Evolutionary conservation across 2,329 filamentous ascomycete genomes (phyloP).

Genomic region (Phialocephala subalpina): DNA sequence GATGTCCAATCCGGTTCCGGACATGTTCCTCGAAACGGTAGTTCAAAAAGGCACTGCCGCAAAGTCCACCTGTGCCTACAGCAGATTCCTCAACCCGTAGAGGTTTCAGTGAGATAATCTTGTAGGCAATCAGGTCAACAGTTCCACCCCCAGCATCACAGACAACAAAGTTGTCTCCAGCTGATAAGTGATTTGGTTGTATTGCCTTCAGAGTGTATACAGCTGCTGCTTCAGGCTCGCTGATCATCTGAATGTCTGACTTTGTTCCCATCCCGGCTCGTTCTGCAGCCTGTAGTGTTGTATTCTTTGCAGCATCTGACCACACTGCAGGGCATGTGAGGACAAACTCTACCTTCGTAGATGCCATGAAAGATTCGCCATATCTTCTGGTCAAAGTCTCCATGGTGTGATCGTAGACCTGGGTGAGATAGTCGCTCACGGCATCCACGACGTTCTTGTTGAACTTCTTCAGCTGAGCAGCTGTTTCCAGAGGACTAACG

Average conservation of each 20-base stretch:
- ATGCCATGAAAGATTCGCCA: slow-evolving; percentile 80
- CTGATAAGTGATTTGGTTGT: slow-evolving; percentile 75
- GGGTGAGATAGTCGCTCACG: slow-evolving; percentile 80
- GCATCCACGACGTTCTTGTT: slow-evolving; percentile 82
- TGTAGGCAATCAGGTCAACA: slow-evolving; percentile 83
- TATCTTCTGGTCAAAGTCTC: slow-evolving; percentile 78
- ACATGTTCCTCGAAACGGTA: slow-evolving; percentile 84
- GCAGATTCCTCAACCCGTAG: slow-evolving; percentile 80
- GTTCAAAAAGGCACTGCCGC: slow-evolving; percentile 81
- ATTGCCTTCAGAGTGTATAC: slow-evolving; percentile 84
- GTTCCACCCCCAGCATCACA: slow-evolving; percentile 66
- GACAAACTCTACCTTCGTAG: slow-evolving; percentile 79
- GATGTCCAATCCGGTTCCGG: slow-evolving; percentile 69
- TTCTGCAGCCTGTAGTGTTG: slow-evolving; percentile 79
- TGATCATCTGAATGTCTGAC: slow-evolving; percentile 79
- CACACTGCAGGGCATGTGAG: slow-evolving; percentile 85
- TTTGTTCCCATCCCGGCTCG: slow-evolving; percentile 78
- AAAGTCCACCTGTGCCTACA: slow-evolving; percentile 79
- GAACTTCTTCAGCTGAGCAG: slow-evolving; percentile 76
- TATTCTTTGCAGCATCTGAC: slow-evolving; percentile 87
- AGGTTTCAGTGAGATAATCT: slow-evolving; percentile 77
- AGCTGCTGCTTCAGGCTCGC: slow-evolving; percentile 81
- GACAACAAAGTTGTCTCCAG: slow-evolving; percentile 68
- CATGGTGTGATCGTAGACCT: slow-evolving; percentile 81
- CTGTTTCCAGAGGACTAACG: slow-evolving; percentile 79